Base-by-base conservation (phyloP, 371 early-diverging fungal species). In the Rhizomucor pusillus region DNA sequence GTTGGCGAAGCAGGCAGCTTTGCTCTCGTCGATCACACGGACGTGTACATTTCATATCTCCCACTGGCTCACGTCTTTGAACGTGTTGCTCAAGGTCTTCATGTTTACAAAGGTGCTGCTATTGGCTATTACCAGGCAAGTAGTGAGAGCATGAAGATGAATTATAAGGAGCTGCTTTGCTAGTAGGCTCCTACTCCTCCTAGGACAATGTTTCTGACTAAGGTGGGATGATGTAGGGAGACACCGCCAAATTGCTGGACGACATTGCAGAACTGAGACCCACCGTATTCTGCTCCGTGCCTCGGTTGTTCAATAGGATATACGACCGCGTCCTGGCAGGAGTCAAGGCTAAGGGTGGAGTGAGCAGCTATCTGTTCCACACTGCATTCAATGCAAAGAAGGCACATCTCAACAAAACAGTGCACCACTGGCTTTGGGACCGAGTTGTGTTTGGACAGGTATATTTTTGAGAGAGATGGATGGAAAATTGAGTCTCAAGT, bases 61-160 rank as follows among this genome's bases (percentile, higher is more conserved):
- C 99, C 98, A 16, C 71, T 98, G 33, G 91, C 96, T 45, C 95
- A 99, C 68, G 89, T 93, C 33, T 85, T 93, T 75, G 95, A 97
- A 71, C 80, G 93, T 62, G 67, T 64, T 55, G 63, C 74, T 58
- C 73, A 71, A 60, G 74, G 60, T 44, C 68, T 80, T n/a, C 63
- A 82, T 61, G 59, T 80, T 1, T 72, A 70, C 36, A 67, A 62
- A 20, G 88, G 90, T 48, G 84, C 83, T 3, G 76, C 82, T 14
- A 81, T 96, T 56, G 91, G 91, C 16, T 91, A 85, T 55, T 91
- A 82, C 59, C 86, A 88, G 60, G 73, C 68, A 64, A 51, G 13
- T 22, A 14, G 12, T 25, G 25, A 1, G 23, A 3, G 25, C 5
- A 29, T 33, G n/a, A 13, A 22, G 29, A 19, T 43, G 23, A 19